Evolutionary conservation across 345 rosid genomes (phyloP).

Genomic region (Kandelia obovata): DNA sequence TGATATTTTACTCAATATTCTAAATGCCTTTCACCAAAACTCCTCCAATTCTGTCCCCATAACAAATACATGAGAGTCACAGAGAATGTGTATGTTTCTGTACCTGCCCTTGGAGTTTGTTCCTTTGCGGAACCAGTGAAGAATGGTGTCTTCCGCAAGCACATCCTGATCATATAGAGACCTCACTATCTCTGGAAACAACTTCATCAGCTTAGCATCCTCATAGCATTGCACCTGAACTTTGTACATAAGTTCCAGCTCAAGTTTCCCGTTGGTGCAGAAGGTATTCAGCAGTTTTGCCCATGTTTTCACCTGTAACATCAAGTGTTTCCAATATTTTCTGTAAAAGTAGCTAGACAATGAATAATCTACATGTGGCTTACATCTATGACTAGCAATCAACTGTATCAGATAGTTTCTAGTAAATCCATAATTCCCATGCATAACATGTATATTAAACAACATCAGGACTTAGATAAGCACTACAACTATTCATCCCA

Average conservation of each 20-base stretch:
- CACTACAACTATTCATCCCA: too few species aligned
- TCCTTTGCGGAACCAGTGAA: slow-evolving; percentile 89
- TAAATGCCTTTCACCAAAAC: too few species aligned
- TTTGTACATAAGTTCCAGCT: slow-evolving; percentile 92
- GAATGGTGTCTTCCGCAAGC: slow-evolving; percentile 91
- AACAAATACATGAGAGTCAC: too few species aligned
- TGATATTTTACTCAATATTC: too few species aligned
- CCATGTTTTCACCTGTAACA: slow-evolving; percentile 84
- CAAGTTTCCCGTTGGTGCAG: slow-evolving; percentile 81
- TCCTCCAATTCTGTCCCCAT: too few species aligned
- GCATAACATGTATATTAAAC: too few species aligned
- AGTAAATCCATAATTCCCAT: too few species aligned
- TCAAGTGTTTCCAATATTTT: neutral
- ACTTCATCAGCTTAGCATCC: slow-evolving; percentile 96
- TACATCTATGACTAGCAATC: too few species aligned
- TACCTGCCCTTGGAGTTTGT: slow-evolving; percentile 91
- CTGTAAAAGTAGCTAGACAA: neutral
- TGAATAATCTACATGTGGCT: too few species aligned
- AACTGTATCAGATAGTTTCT: too few species aligned
- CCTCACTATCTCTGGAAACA: slow-evolving; percentile 85
- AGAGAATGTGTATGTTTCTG: neutral
- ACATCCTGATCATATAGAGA: slow-evolving; percentile 89
- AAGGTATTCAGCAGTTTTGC: slow-evolving; percentile 70
- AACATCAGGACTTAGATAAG: too few species aligned
- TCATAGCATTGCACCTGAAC: slow-evolving; percentile 98